Conservation (phyloP, 352 stramenopile genomes). For the Saprolegnia diclina region DNA sequence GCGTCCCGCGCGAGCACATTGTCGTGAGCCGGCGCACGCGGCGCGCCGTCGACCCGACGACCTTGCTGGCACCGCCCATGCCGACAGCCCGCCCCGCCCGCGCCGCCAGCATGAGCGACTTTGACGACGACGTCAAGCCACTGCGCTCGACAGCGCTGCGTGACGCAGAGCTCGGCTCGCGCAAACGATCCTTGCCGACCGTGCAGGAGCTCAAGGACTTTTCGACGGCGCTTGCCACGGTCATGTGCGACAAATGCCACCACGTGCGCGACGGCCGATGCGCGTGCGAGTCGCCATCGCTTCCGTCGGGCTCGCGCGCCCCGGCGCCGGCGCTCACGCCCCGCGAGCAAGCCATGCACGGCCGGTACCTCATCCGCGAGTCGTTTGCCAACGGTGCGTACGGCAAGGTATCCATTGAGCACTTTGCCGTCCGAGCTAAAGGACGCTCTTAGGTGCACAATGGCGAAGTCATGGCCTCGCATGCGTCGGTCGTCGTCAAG, state of each 20-base stretch:
- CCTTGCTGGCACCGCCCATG: conserved; percentile 3
- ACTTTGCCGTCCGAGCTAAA: too few species aligned
- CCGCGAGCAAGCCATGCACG: conserved; percentile 59
- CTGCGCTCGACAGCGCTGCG: not conserved
- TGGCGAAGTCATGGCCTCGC: conserved; percentile 44
- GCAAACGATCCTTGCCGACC: conserved; percentile 4
- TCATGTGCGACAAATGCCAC: conserved; percentile 12
- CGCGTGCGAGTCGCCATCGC: not conserved
- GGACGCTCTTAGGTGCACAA: conserved; percentile 20
- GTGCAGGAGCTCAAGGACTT: conserved; percentile 24
- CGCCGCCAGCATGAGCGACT: conserved; percentile 19
- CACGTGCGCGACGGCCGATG: conserved; percentile 5
- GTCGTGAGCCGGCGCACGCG: conserved; percentile 21
- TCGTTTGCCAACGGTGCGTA: conserved; percentile 67
- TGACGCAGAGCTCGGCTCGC: not conserved
- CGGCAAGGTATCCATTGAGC: conserved; percentile 33
- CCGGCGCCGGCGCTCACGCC: conserved; percentile 33
- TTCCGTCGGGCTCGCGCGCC: not conserved
- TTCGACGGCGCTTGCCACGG: conserved; percentile 5
- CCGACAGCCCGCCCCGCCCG: not conserved
- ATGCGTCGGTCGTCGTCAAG: conserved; percentile 62
- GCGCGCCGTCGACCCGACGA: conserved; percentile 18
- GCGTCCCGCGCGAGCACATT: conserved; percentile 23
- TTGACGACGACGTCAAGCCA: conserved; percentile 12
- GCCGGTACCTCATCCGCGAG: conserved; percentile 64